These are phyloP conservation scores for Actinomucor elegans DNA, from an alignment of 371 early-diverging fungal species.

Conservation along the genomic window DNA sequence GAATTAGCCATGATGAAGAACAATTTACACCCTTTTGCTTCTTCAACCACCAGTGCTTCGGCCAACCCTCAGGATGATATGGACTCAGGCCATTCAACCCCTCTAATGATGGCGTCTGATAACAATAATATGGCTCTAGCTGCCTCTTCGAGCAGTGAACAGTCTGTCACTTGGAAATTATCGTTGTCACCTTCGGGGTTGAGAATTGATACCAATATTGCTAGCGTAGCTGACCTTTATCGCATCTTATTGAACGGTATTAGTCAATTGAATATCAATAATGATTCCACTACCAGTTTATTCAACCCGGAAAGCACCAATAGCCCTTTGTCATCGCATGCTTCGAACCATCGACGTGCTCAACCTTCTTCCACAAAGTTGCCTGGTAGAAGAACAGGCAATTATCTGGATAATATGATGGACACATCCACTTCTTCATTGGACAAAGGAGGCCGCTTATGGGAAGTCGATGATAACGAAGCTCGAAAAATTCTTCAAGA, in stretches of 20 bases:
- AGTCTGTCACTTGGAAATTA: constrained; percentile 50
- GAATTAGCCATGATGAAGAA: constrained; percentile 53
- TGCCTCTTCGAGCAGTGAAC: constrained; percentile 2
- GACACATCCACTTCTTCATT: too few species aligned
- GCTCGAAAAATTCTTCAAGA: constrained; percentile 47
- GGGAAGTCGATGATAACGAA: constrained; percentile 54
- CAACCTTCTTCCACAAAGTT: background rate
- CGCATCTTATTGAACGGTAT: constrained; percentile 46
- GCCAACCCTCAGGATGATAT: constrained; percentile 27
- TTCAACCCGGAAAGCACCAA: constrained; percentile 34
- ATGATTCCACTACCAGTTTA: constrained; percentile 32
- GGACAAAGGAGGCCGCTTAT: constrained; percentile 35
- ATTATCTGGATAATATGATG: constrained; percentile 7
- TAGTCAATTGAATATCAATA: constrained; percentile 48
- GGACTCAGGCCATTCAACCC: constrained; percentile 2
- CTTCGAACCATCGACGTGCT: constrained; percentile 3
- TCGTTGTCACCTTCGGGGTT: constrained; percentile 50
- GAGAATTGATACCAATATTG: constrained; percentile 52
- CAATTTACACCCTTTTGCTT: constrained; percentile 14
- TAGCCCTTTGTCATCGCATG: background rate
- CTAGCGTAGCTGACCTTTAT: constrained; percentile 51
- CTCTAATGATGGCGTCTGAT: constrained; percentile 1
- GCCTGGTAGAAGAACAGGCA: background rate
- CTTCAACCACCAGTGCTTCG: constrained; percentile 37
- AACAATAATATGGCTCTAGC: constrained; percentile 9